A percentile compares a stretch with the other conserved stretches of the same genome.
Conservation (phyloP, 805 yeast species). For the Citeromyces matritensis region DNA sequence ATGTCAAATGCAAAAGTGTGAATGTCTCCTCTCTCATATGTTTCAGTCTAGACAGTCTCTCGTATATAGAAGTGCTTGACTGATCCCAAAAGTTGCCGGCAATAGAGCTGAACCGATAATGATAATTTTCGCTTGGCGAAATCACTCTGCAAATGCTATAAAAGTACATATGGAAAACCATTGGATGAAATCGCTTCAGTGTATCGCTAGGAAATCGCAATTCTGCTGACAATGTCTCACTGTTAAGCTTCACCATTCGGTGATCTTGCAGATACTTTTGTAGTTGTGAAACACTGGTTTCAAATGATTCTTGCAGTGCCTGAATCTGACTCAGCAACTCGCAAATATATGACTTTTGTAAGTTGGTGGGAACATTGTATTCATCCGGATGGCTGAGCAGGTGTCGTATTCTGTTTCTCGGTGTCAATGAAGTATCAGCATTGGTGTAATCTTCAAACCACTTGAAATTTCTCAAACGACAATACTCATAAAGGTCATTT, state of each 20-base stretch:
- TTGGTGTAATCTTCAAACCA: conserved; percentile 73
- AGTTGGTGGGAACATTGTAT: conserved; percentile 6
- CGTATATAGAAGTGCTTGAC: too few relatives aligned
- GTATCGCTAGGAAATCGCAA: conserved; percentile 7
- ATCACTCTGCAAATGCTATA: conserved; percentile 8
- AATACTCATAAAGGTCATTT: conserved; percentile 25
- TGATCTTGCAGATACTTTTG: conserved; percentile 4
- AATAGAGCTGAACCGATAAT: conserved; percentile 7
- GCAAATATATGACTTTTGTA: conserved; percentile 4
- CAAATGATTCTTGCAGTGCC: conserved; percentile 6
- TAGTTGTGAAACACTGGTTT: conserved; percentile 7
- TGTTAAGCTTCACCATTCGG: conserved; percentile 1
- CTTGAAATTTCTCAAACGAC: conserved; percentile 18
- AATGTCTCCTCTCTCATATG: conserved; percentile 3
- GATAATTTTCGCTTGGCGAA: conserved; percentile 9
- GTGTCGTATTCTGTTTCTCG: conserved; percentile 39
- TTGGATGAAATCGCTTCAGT: conserved; percentile 6
- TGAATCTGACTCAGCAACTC: conserved; percentile 5
- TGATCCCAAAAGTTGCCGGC: too few relatives aligned
- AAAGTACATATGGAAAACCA: conserved; percentile 12
- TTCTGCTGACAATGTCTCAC: conserved; percentile 3
- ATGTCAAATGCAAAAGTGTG: conserved; percentile 9
- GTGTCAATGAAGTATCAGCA: conserved; percentile 31
- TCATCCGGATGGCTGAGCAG: conserved; percentile 5
- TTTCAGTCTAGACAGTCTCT: too few relatives aligned